Evolutionary conservation across 495 filamentous ascomycete species (phyloP).

Genomic region (Lasiosphaeria hispida): DNA sequence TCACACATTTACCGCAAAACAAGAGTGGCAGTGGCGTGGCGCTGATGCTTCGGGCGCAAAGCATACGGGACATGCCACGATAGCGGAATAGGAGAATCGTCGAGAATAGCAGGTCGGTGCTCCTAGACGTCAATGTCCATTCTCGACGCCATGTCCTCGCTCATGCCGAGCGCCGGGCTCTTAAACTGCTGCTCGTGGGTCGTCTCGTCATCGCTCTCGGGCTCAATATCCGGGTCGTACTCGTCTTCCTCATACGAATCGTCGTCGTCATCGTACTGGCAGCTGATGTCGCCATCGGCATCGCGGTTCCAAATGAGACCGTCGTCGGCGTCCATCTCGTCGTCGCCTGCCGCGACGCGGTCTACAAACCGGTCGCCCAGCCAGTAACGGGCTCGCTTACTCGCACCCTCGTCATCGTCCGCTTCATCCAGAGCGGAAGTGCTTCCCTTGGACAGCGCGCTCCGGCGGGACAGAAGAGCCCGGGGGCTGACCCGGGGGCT

Average conservation of each 20-base stretch:
- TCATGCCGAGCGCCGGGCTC: constrained; percentile 62
- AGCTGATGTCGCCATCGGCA: constrained; percentile 50
- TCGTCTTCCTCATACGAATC: constrained; percentile 49
- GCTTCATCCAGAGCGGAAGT: background rate
- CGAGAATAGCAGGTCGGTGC: background rate
- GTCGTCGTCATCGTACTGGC: constrained; percentile 51
- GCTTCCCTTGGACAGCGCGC: constrained; percentile 7
- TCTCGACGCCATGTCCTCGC: constrained; percentile 67
- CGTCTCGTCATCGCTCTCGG: constrained; percentile 42
- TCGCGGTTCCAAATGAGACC: constrained; percentile 48
- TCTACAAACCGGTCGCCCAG: constrained; percentile 61
- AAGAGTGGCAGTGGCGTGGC: too few species aligned
- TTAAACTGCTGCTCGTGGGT: constrained; percentile 44
- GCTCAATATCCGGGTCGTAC: constrained; percentile 52
- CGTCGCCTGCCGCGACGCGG: constrained; percentile 39
- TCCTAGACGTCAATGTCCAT: constrained; percentile 59
- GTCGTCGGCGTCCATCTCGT: constrained; percentile 44
- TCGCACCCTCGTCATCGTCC: constrained; percentile 10
- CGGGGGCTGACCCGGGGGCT: constrained; percentile 43
- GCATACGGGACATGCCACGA: background rate
- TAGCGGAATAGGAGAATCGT: background rate
- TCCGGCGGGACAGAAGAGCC: constrained; percentile 24
- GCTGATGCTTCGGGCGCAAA: too few species aligned
- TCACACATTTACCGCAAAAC: too few species aligned
- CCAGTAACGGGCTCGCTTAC: constrained; percentile 49